Evolutionary conservation across 108 stramenopile species (phyloP).

Genomic region (Schizochytrium sp.): DNA sequence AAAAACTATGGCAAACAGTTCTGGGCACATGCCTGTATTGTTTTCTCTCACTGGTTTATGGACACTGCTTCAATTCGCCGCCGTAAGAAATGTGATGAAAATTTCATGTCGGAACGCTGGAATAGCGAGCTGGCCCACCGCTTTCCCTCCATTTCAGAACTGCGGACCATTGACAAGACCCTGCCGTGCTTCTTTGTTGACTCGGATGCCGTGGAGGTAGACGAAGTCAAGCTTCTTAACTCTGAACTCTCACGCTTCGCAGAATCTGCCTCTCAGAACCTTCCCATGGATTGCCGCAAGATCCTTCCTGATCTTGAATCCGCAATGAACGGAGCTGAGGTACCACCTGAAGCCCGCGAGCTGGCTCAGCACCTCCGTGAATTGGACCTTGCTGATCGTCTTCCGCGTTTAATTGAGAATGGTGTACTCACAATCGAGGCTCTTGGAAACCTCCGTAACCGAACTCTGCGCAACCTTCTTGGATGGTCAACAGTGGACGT

Average conservation of each 20-base stretch:
- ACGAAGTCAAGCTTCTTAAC: not conserved
- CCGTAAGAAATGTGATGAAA: slow-evolving; percentile 11
- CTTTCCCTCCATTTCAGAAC: slow-evolving; percentile 18
- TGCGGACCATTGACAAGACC: slow-evolving; percentile 12
- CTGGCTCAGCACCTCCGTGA: slow-evolving; percentile 47
- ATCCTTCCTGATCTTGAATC: slow-evolving; percentile 2
- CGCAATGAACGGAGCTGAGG: not conserved
- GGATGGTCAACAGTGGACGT: slow-evolving; percentile 20
- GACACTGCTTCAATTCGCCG: not conserved
- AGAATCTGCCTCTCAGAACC: not conserved
- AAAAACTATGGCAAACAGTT: slow-evolving; percentile 33
- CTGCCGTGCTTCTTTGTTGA: slow-evolving; percentile 53
- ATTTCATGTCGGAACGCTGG: slow-evolving; percentile 30
- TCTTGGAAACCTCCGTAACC: not conserved
- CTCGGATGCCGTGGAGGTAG: slow-evolving; percentile 47
- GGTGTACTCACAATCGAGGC: slow-evolving; percentile 17
- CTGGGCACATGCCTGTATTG: slow-evolving; percentile 21
- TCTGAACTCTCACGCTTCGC: slow-evolving; percentile 1
- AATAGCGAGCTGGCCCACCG: not conserved
- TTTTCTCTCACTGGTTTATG: slow-evolving; percentile 54
- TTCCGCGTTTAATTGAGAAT: slow-evolving; percentile 12
- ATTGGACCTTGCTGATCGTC: slow-evolving; percentile 4
- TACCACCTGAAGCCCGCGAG: slow-evolving; percentile 4
- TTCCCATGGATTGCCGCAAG: slow-evolving; percentile 30
- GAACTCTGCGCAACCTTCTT: not conserved